These are phyloP conservation scores for Cajanus cajan DNA, from an alignment of 306 rosid genomes.

Conservation along the genomic window DNA sequence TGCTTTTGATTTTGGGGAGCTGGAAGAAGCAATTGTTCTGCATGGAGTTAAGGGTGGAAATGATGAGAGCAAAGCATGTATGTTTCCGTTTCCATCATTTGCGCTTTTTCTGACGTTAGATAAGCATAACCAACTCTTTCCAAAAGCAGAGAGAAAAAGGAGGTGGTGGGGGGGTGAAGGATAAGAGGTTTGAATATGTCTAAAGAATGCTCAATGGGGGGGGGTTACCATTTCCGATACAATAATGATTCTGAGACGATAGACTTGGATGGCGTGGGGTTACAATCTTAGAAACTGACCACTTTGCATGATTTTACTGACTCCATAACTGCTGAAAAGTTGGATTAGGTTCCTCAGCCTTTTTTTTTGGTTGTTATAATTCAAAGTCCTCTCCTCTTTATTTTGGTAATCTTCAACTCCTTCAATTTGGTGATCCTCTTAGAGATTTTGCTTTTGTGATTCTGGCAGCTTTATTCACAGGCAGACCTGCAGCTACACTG, in stretches of 20 bases:
- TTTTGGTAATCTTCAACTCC: constrained; percentile 31
- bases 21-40: constrained; percentile 84
- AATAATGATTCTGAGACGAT: constrained; percentile 59
- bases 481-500: constrained; percentile 92
- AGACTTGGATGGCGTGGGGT: constrained; percentile 64
- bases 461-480: constrained; percentile 85
- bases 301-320: constrained; percentile 62
- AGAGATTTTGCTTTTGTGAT: constrained; percentile 60
- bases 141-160: constrained; percentile 40
- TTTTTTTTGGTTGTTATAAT: neutral
- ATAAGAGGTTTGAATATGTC: constrained; percentile 50
- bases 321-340: constrained; percentile 73
- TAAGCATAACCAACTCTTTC: constrained; percentile 43
- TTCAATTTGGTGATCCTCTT: constrained; percentile 50
- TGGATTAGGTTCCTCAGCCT: constrained; percentile 58
- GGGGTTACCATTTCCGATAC: constrained; percentile 57
- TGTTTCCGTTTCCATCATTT: constrained; percentile 25
- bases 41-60: constrained; percentile 69
- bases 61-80: constrained; percentile 80
- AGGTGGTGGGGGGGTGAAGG: constrained; percentile 4
- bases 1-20: constrained; percentile 82
- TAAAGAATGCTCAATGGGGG: constrained; percentile 29
- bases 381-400: constrained; percentile 19
- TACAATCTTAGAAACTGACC: constrained; percentile 62
- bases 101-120: constrained; percentile 49